Percentiles rank a stretch among this genome's conserved stretches.
Conservation (phyloP, 768 basidiomycete genomes). For the Agaricus subrufescens region DNA sequence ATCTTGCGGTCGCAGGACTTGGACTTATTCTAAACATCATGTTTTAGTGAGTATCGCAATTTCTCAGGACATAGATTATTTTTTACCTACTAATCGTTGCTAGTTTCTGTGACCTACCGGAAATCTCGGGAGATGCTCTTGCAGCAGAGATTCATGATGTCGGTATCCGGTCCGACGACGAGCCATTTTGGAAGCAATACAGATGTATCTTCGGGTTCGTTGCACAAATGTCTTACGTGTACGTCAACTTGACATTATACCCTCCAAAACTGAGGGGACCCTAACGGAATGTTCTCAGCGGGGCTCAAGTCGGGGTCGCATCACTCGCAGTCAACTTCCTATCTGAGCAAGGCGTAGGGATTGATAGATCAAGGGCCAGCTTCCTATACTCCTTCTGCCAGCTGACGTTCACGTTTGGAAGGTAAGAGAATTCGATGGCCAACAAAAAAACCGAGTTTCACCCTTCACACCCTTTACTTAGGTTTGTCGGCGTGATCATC, state of each 20-base stretch:
- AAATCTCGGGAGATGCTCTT: slow-evolving; percentile 67
- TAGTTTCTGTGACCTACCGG: slow-evolving; percentile 63
- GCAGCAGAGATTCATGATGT: slow-evolving; percentile 38
- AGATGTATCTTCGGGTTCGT: slow-evolving; percentile 69
- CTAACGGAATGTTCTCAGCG: slow-evolving; percentile 22
- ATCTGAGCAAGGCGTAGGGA: slow-evolving; percentile 54
- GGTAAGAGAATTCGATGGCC: slow-evolving; percentile 27
- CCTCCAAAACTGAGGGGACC: background rate
- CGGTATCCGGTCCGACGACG: slow-evolving; percentile 35
- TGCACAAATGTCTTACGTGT: slow-evolving; percentile 67
- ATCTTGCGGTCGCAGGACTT: slow-evolving; percentile 59
- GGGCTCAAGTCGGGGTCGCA: slow-evolving; percentile 65
- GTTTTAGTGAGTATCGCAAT: slow-evolving; percentile 46
- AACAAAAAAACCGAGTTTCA: no score
- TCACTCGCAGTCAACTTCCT: slow-evolving; percentile 69
- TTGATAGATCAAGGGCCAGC: slow-evolving; percentile 48
- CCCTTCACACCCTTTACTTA: slow-evolving; percentile 12
- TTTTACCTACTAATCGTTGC: background rate
- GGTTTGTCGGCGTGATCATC: slow-evolving; percentile 57
- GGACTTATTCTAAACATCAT: slow-evolving; percentile 57
- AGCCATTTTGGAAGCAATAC: slow-evolving; percentile 66
- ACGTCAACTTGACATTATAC: slow-evolving; percentile 18
- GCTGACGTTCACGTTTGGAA: slow-evolving; percentile 60
- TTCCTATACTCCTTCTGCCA: slow-evolving; percentile 69
- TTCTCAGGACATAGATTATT: no score